A percentile compares a stretch with the other conserved stretches of the same genome.
Conservation (phyloP, 768 basidiomycete genomes). For the Megacollybia marginata region DNA sequence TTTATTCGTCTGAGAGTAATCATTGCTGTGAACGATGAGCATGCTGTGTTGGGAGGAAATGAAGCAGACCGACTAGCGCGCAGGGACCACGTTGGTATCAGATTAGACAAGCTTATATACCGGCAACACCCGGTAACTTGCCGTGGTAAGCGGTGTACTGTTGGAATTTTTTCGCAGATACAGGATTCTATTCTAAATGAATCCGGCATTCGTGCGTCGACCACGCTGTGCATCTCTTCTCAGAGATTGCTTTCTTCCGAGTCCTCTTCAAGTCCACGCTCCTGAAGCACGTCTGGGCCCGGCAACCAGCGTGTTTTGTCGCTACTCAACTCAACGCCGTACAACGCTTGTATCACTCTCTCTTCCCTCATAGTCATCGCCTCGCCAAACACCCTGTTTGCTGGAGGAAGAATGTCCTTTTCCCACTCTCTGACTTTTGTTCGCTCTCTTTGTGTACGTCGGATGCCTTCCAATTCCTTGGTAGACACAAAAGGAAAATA, state of each 20-base stretch:
- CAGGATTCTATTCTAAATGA: too few relatives aligned
- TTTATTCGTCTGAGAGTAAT: slow-evolving; percentile 1
- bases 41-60: too few relatives aligned
- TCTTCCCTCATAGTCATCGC: slow-evolving; percentile 23
- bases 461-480: slow-evolving; percentile 14
- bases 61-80: too few relatives aligned
- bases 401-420: not conserved
- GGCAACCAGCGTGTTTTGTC: slow-evolving; percentile 22
- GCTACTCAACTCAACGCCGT: slow-evolving; percentile 33
- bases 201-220: too few relatives aligned
- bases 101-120: too few relatives aligned
- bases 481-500: not conserved
- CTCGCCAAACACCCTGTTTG: not conserved
- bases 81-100: too few relatives aligned
- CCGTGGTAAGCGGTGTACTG: too few relatives aligned
- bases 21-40: too few relatives aligned
- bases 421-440: slow-evolving; percentile 3
- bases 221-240: too few relatives aligned
- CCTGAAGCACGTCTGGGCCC: slow-evolving; percentile 41
- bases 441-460: not conserved
- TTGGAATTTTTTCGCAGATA: too few relatives aligned
- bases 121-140: too few relatives aligned
- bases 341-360: slow-evolving; percentile 44
- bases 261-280: slow-evolving; percentile 27
- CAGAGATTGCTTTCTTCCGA: too few relatives aligned